Evolutionary conservation across 352 stramenopile species (phyloP).

Genomic region (Globisporangium yorkense): DNA sequence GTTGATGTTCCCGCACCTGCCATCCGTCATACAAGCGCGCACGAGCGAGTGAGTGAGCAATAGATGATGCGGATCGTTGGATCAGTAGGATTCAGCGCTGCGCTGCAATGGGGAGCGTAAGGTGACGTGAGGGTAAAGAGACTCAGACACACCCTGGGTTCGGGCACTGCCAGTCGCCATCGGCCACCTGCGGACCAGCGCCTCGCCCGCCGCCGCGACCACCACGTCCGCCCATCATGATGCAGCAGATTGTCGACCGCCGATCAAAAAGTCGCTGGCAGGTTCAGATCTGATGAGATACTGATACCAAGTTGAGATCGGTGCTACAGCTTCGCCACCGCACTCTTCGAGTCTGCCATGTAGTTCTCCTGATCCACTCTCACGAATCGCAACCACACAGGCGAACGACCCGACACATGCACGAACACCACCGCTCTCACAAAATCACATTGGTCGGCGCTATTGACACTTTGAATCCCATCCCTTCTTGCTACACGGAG

Average conservation of each 20-base stretch:
- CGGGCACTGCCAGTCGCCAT: conserved; percentile 78
- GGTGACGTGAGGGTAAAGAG: background rate
- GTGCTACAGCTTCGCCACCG: too few species aligned
- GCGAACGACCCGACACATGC: too few species aligned
- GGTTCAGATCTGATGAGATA: background rate
- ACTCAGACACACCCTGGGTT: conserved; percentile 48
- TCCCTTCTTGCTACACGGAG: background rate
- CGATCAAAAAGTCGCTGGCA: background rate
- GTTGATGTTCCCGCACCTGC: conserved; percentile 79
- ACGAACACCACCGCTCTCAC: too few species aligned
- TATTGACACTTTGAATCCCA: background rate
- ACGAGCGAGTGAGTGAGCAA: background rate
- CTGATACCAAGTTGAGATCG: background rate
- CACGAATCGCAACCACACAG: too few species aligned
- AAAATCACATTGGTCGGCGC: too few species aligned
- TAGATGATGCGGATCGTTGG: background rate
- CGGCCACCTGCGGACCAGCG: conserved; percentile 46
- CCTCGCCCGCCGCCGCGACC: conserved; percentile 26
- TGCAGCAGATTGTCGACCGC: background rate
- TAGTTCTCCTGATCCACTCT: too few species aligned
- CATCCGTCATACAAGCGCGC: background rate
- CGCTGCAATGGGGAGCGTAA: background rate
- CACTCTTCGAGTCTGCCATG: background rate
- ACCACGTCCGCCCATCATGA: conserved; percentile 24
- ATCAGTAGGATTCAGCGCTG: background rate